Percentiles rank a stretch among this genome's conserved stretches.
phyloP scores from a whole-genome alignment of 257 asterid genomes.

The Verbascum thapsus region DNA sequence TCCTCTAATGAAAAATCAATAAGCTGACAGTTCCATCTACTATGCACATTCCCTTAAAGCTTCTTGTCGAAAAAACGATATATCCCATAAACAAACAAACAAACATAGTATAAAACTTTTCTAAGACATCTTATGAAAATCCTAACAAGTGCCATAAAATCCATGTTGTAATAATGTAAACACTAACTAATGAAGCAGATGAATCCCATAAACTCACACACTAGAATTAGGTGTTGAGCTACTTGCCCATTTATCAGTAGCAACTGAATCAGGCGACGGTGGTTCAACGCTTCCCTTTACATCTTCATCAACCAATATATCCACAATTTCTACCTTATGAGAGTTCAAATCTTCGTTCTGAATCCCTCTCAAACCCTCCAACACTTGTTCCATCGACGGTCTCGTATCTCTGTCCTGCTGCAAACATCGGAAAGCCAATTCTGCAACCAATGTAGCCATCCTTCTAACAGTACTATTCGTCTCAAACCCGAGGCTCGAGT shows the following conservation, averaged over 20 bases:
- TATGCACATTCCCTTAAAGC: conserved; percentile 43
- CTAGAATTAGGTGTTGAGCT: conserved; percentile 56
- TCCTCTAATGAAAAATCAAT: background rate
- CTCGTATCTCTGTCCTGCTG: conserved; percentile 81
- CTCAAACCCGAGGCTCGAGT: conserved; percentile 58
- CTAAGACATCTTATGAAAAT: conserved; percentile 10
- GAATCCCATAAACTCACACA: conserved; percentile 32
- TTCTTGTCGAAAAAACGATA: conserved; percentile 21
- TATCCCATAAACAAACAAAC: background rate
- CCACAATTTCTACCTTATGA: conserved; percentile 57
- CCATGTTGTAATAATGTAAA: conserved; percentile 6
- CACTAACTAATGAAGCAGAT: background rate
- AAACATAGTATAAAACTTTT: conserved; percentile 18
- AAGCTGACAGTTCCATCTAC: conserved; percentile 25
- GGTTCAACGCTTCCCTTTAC: conserved; percentile 39
- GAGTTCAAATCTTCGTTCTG: conserved; percentile 53
- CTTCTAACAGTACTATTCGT: conserved; percentile 50
- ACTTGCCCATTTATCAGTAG: conserved; percentile 35
- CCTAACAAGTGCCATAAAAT: conserved; percentile 8
- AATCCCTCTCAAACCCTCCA: conserved; percentile 53
- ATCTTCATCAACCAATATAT: conserved; percentile 56
- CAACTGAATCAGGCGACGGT: conserved; percentile 52
- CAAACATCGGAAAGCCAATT: conserved; percentile 80
- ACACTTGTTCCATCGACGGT: conserved; percentile 81
- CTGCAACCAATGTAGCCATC: conserved; percentile 65